These are phyloP conservation scores for Bruguiera hainesii DNA, from an alignment of 441 rosid species.

Conservation along the genomic window DNA sequence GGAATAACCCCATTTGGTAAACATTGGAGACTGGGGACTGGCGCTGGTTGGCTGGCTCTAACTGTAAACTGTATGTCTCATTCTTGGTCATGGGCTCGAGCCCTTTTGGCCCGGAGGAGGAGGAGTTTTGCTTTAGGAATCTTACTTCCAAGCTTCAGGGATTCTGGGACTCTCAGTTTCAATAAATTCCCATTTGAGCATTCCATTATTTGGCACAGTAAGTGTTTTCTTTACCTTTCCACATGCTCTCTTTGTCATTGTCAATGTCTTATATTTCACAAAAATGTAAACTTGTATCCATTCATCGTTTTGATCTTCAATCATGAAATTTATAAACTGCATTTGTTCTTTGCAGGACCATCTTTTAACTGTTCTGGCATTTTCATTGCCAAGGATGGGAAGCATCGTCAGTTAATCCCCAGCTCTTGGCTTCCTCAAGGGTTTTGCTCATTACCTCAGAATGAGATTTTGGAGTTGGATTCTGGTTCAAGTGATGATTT, in stretches of 20 bases:
- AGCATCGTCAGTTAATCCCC: slow-evolving; percentile 15
- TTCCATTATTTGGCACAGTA: background rate
- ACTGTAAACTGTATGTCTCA: slow-evolving; percentile 32
- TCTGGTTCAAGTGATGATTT: slow-evolving; percentile 12
- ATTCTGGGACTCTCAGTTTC: background rate
- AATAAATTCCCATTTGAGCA: background rate
- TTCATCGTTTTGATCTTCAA: no score
- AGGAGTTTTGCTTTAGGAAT: slow-evolving; percentile 20
- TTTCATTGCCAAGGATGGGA: background rate
- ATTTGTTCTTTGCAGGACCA: slow-evolving; percentile 27
- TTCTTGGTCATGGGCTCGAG: slow-evolving; percentile 31
- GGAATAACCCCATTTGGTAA: no score
- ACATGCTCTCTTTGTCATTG: no score
- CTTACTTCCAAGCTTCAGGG: slow-evolving; percentile 12
- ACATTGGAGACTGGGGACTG: no score
- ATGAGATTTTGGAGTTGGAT: slow-evolving; percentile 15
- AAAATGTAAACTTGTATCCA: no score
- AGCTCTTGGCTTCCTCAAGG: slow-evolving; percentile 19
- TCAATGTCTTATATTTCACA: no score
- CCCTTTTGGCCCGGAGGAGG: slow-evolving; percentile 35
- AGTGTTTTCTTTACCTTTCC: no score
- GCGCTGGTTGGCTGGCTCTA: no score
- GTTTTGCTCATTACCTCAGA: slow-evolving; percentile 30
- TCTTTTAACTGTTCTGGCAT: background rate
- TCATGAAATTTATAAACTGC: background rate